phyloP scores from a whole-genome alignment of 192 early-diverging fungal species.

The Spizellomyces sp. region DNA sequence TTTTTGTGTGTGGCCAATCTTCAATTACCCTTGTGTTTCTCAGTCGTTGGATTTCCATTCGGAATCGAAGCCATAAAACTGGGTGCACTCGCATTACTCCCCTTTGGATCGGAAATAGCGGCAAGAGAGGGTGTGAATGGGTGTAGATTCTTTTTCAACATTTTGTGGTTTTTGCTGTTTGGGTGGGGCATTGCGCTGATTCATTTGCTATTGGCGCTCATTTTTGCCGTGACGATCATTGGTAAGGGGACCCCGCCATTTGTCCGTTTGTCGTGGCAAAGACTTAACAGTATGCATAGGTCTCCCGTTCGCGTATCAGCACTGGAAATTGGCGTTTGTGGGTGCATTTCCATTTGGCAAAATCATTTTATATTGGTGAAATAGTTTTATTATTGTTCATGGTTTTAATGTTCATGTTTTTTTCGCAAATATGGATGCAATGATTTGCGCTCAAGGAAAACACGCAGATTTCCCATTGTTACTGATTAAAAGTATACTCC shows the following conservation, averaged over 20 bases:
- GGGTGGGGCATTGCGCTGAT: conserved; percentile 27
- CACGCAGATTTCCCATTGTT: no score
- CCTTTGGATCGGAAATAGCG: background rate
- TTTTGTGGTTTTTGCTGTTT: conserved; percentile 22
- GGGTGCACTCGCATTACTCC: conserved; percentile 6
- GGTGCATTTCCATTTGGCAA: conserved; percentile 27
- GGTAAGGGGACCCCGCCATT: conserved; percentile 11
- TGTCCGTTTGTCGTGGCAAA: background rate
- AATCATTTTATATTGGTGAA: conserved; percentile 26
- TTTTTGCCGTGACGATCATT: conserved; percentile 25
- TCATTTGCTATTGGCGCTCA: conserved; percentile 19
- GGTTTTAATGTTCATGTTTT: no score
- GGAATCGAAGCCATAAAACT: conserved; percentile 30
- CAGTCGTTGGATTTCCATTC: conserved; percentile 26
- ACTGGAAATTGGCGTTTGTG: conserved; percentile 24
- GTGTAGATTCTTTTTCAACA: conserved; percentile 18
- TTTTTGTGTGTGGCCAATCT: background rate
- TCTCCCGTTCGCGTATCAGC: conserved; percentile 25
- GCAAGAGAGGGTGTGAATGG: conserved; percentile 4
- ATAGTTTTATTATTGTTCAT: background rate
- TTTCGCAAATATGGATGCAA: no score
- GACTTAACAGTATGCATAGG: background rate
- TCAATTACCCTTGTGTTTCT: background rate
- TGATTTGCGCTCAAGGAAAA: no score
- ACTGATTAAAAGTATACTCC: no score